Percentiles rank a stretch among this genome's conserved stretches.
Evolutionary conservation across 345 rosid genomes (phyloP).

Genomic region (Hevea brasiliensis): DNA sequence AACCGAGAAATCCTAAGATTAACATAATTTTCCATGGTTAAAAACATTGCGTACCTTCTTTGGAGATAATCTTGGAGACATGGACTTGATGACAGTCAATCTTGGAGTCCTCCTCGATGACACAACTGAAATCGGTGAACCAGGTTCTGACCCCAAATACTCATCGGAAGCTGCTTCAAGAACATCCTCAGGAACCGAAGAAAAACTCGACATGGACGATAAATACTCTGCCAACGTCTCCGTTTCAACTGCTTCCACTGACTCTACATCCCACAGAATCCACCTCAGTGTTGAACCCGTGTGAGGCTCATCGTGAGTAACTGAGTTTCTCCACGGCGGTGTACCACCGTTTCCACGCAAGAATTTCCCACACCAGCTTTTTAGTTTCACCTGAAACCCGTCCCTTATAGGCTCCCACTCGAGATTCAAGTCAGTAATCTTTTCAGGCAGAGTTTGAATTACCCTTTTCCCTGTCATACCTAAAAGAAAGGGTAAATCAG

Average conservation of each 20-base stretch:
- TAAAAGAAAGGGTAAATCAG: conserved; percentile 66
- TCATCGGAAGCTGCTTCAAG: conserved; percentile 41
- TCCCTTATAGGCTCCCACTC: conserved; percentile 50
- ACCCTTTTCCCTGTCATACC: conserved; percentile 88
- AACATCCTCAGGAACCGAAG: conserved; percentile 37
- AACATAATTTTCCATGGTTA: not conserved
- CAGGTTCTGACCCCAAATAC: conserved; percentile 31
- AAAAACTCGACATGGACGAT: conserved; percentile 60
- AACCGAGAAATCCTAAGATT: not conserved
- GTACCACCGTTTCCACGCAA: conserved; percentile 83
- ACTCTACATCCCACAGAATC: conserved; percentile 82
- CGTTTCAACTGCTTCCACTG: conserved; percentile 35
- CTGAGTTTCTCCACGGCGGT: conserved; percentile 89
- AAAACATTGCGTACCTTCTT: conserved; percentile 45
- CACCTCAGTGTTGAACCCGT: conserved; percentile 55
- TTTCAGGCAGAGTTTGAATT: conserved; percentile 42
- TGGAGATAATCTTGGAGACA: conserved; percentile 39
- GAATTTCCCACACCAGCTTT: conserved; percentile 67
- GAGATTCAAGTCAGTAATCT: not conserved
- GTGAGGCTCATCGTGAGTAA: conserved; percentile 82
- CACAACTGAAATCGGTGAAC: conserved; percentile 40
- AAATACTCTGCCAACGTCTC: conserved; percentile 49
- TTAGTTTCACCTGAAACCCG: conserved; percentile 62
- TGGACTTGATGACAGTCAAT: conserved; percentile 38
- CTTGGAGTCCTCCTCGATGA: conserved; percentile 39